A percentile compares a stretch with the other conserved stretches of the same genome.
phyloP scores from a whole-genome alignment of 257 asterid species.

The Plantago major region DNA sequence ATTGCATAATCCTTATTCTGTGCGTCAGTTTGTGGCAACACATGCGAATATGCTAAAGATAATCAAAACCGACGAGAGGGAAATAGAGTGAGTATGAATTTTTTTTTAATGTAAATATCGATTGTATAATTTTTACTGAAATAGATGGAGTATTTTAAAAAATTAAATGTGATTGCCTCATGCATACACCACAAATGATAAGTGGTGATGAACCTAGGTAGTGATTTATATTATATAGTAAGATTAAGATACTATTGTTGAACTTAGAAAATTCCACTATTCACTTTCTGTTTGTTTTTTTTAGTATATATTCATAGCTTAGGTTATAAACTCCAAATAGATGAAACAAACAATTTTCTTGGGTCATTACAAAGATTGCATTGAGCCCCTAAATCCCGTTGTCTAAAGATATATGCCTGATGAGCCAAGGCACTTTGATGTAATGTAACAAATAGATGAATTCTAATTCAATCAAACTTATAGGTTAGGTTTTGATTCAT shows the following conservation, averaged over 20 bases:
- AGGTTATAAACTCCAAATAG: background rate
- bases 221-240: too few species aligned
- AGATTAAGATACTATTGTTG: too few species aligned
- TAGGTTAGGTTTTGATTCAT: background rate
- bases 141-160: background rate
- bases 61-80: too few species aligned
- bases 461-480: background rate
- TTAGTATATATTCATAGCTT: too few species aligned
- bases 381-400: conserved; percentile 10
- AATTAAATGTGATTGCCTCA: conserved; percentile 10
- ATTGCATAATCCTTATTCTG: too few species aligned
- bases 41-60: too few species aligned
- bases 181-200: conserved; percentile 10
- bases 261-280: too few species aligned
- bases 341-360: background rate
- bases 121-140: too few species aligned
- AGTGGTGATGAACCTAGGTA: background rate
- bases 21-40: too few species aligned
- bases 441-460: background rate
- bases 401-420: background rate
- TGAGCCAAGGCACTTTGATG: conserved; percentile 3
- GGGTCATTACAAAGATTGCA: background rate
- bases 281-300: too few species aligned
- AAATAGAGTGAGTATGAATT: background rate
- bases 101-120: too few species aligned